These are phyloP conservation scores for Fusarium graminum DNA, from an alignment of 2,329 filamentous ascomycete species.

Conservation along the genomic window DNA sequence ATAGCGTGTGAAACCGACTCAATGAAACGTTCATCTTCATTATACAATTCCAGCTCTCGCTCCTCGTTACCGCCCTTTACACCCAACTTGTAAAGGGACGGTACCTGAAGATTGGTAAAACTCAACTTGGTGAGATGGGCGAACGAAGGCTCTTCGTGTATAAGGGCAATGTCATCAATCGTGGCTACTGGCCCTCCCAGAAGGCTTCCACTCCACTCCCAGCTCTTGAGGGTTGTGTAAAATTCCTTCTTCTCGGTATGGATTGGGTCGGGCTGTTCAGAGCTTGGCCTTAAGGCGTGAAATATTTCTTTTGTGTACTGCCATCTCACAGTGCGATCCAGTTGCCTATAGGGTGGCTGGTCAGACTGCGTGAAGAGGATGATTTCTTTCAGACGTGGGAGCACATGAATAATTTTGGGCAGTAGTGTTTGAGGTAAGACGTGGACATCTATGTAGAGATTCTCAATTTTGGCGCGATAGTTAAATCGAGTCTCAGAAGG, in stretches of 20 bases:
- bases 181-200: conserved; percentile 60
- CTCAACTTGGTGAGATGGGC: conserved; percentile 66
- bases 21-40: conserved; percentile 60
- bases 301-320: conserved; percentile 77
- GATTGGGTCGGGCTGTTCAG: conserved; percentile 52
- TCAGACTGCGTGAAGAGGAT: conserved; percentile 80
- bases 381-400: conserved; percentile 76
- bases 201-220: conserved; percentile 72
- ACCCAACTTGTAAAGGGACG: conserved; percentile 59
- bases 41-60: conserved; percentile 51
- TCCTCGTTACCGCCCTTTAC: conserved; percentile 51
- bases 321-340: conserved; percentile 73
- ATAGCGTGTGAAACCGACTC: conserved; percentile 54
- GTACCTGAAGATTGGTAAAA: conserved; percentile 74
- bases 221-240: conserved; percentile 61
- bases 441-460: conserved; percentile 78
- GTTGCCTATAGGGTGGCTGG: conserved; percentile 72
- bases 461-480: conserved; percentile 78
- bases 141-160: conserved; percentile 71
- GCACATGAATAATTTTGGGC: conserved; percentile 69
- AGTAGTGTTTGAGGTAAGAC: conserved; percentile 61
- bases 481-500: conserved; percentile 66
- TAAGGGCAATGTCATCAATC: conserved; percentile 61
- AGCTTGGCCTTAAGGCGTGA: conserved; percentile 68
- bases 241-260: conserved; percentile 49